phyloP scores from a whole-genome alignment of 352 stramenopile species.

The Saprolegnia parasitica region DNA sequence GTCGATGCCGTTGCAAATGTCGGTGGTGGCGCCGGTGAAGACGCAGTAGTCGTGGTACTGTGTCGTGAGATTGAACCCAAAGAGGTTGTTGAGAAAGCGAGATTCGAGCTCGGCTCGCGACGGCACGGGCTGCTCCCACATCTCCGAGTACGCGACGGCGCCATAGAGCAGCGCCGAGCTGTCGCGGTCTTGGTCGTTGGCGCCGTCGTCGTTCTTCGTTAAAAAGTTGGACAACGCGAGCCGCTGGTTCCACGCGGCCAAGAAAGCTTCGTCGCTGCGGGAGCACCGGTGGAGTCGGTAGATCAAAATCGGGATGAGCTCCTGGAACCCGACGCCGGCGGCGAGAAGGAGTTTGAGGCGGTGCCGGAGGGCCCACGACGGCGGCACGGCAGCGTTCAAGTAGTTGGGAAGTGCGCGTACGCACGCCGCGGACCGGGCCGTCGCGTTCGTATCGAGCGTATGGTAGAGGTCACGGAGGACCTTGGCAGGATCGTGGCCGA shows the following conservation, averaged over 20 bases:
- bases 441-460: conserved; percentile 37
- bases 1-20: too few relatives aligned
- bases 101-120: too few relatives aligned
- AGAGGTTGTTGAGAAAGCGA: too few relatives aligned
- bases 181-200: conserved; percentile 18
- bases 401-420: conserved; percentile 28
- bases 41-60: too few relatives aligned
- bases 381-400: neutral
- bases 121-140: conserved; percentile 34
- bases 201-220: conserved; percentile 18
- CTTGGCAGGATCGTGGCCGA: conserved; percentile 19
- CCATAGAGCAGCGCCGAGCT: conserved; percentile 38
- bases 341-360: conserved; percentile 33
- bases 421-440: conserved; percentile 33
- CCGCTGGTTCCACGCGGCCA: conserved; percentile 36
- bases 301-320: conserved; percentile 35
- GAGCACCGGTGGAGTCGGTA: conserved; percentile 39
- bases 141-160: conserved; percentile 35
- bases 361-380: conserved; percentile 47
- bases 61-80: too few relatives aligned
- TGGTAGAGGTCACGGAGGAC: conserved; percentile 31
- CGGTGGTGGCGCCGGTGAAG: too few relatives aligned
- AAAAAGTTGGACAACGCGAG: neutral
- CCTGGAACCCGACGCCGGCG: conserved; percentile 16
- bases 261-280: conserved; percentile 32